Evolutionary conservation across 768 basidiomycete genomes (phyloP).

Genomic region (Kwoniella mangroviensis): DNA sequence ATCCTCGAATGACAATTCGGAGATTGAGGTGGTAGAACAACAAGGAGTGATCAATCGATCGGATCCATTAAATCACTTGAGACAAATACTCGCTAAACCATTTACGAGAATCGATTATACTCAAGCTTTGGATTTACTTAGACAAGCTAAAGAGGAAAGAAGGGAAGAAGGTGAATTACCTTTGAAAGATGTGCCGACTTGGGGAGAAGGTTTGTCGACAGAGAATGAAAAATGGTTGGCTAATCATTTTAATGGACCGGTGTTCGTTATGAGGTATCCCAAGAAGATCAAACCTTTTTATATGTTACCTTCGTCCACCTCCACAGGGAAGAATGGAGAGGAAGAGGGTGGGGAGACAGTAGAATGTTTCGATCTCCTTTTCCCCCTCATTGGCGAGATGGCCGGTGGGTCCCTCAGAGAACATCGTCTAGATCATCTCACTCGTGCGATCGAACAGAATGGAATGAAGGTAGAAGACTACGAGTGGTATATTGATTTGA

Average conservation of each 20-base stretch:
- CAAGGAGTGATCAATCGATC: constrained; percentile 2
- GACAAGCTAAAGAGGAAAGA: constrained; percentile 42
- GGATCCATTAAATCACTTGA: constrained; percentile 53
- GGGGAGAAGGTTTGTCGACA: constrained; percentile 76
- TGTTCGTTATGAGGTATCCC: constrained; percentile 93
- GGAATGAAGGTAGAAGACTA: constrained; percentile 61
- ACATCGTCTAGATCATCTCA: constrained; percentile 49
- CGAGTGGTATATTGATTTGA: constrained; percentile 74
- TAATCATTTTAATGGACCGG: constrained; percentile 72
- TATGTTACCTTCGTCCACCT: constrained; percentile 63
- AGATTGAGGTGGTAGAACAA: not conserved
- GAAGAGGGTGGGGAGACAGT: constrained; percentile 69
- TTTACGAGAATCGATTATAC: constrained; percentile 82
- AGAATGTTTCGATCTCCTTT: constrained; percentile 93
- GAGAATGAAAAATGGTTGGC: constrained; percentile 95
- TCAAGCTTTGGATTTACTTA: constrained; percentile 70
- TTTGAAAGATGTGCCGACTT: constrained; percentile 50
- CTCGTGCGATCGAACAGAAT: constrained; percentile 61
- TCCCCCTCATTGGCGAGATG: constrained; percentile 86
- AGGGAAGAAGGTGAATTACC: constrained; percentile 66
- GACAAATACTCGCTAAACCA: constrained; percentile 60
- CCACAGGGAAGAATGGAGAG: constrained; percentile 15
- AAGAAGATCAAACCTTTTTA: constrained; percentile 87
- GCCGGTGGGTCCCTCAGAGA: constrained; percentile 85
- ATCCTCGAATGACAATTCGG: constrained; percentile 25